Evolutionary conservation across 2,329 filamentous ascomycete genomes (phyloP).

Genomic region (Penicillium aurantiogriseum): DNA sequence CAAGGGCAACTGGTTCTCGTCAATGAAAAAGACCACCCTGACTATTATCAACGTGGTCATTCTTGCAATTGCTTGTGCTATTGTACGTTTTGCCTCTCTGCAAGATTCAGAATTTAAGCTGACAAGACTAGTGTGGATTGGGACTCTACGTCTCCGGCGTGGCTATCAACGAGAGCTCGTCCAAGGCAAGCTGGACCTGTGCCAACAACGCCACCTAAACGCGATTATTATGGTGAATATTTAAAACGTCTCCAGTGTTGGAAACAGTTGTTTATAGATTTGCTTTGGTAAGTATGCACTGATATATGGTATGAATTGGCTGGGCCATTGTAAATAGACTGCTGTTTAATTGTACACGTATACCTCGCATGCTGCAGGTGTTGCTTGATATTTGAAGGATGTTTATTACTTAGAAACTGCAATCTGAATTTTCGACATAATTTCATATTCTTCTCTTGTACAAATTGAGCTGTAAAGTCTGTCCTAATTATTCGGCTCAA

Average conservation of each 20-base stretch:
- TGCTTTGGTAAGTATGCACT: not conserved
- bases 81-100: conserved; percentile 20
- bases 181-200: conserved; percentile 41
- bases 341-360: not conserved
- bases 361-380: not conserved
- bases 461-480: not conserved
- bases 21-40: conserved; percentile 44
- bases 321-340: conserved; percentile 18
- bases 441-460: not conserved
- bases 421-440: not conserved
- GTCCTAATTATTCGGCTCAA: not conserved
- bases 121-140: conserved; percentile 35
- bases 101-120: not conserved
- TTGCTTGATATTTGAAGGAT: not conserved
- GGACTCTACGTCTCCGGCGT: conserved; percentile 44
- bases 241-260: not conserved
- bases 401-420: not conserved
- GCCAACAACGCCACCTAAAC: conserved; percentile 33
- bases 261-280: conserved; percentile 6
- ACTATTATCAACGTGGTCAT: conserved; percentile 46
- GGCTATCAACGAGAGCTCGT: conserved; percentile 36
- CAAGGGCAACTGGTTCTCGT: conserved; percentile 40
- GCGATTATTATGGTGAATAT: not conserved
- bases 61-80: conserved; percentile 33
- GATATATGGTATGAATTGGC: conserved; percentile 9